Evolutionary conservation across 2,329 filamentous ascomycete genomes (phyloP).

Genomic region (Colletotrichum musicola): DNA sequence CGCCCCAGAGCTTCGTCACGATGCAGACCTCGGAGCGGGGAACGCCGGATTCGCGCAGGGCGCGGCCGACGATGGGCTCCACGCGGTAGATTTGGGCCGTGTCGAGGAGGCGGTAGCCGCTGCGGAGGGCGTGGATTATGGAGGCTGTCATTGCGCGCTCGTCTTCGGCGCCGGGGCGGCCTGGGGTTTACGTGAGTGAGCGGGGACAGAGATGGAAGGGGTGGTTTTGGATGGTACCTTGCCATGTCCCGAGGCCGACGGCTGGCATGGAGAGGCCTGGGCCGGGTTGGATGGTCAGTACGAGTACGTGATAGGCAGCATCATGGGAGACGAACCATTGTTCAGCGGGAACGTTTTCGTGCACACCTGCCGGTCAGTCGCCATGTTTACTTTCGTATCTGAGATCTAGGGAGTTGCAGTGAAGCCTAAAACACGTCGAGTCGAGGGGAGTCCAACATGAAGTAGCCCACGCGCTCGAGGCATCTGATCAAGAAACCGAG

Average conservation of each 20-base stretch:
- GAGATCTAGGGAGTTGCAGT: not conserved
- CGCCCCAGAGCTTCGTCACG: slow-evolving; percentile 48
- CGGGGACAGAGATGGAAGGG: not conserved
- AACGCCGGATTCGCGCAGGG: slow-evolving; percentile 43
- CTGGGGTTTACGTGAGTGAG: not conserved
- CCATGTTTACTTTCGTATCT: not conserved
- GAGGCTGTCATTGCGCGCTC: slow-evolving; percentile 43
- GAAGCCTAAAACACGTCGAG: not conserved
- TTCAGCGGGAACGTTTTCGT: slow-evolving; percentile 31
- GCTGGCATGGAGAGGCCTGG: slow-evolving; percentile 30
- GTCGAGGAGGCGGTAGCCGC: slow-evolving; percentile 48
- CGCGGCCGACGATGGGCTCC: not conserved
- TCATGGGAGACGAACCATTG: slow-evolving; percentile 12
- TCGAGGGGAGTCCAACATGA: too few species aligned
- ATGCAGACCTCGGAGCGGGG: slow-evolving; percentile 62
- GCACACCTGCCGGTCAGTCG: not conserved
- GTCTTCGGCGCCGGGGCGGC: slow-evolving; percentile 30
- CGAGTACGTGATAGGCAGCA: not conserved
- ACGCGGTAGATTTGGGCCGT: slow-evolving; percentile 40
- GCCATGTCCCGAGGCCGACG: slow-evolving; percentile 43
- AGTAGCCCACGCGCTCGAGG: too few species aligned
- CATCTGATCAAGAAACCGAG: too few species aligned
- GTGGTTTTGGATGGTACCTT: slow-evolving; percentile 30
- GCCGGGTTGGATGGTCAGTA: not conserved
- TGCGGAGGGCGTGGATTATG: slow-evolving; percentile 45